Conservation (phyloP, 1,284 basidiomycete species). For the Peniophora sp. region DNA sequence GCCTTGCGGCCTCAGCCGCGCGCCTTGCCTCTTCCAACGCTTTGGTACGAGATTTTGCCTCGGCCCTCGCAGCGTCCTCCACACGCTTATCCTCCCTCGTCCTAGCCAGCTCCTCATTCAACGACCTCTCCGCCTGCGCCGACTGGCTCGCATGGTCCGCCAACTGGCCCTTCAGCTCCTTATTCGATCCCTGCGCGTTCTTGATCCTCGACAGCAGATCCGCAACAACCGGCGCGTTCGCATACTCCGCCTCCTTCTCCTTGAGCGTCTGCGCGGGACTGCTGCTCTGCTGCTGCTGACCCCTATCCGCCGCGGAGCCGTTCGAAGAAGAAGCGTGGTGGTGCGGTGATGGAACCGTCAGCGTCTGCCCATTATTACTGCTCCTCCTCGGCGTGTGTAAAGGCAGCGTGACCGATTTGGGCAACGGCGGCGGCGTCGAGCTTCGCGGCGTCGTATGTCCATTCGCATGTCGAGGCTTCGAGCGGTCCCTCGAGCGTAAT, state of each 20-base stretch:
- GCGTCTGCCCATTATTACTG: slow-evolving; percentile 19
- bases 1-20: slow-evolving; percentile 66
- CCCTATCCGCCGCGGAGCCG: slow-evolving; percentile 17
- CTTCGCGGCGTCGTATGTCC: slow-evolving; percentile 34
- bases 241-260: slow-evolving; percentile 30
- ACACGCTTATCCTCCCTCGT: slow-evolving; percentile 73
- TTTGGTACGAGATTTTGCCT: slow-evolving; percentile 79
- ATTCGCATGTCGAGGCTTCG: slow-evolving; percentile 14
- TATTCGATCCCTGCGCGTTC: slow-evolving; percentile 54
- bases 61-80: slow-evolving; percentile 73
- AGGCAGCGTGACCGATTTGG: slow-evolving; percentile 73
- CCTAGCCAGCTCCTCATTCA: slow-evolving; percentile 69
- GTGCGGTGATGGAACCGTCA: slow-evolving; percentile 17
- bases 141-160: slow-evolving; percentile 57
- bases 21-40: slow-evolving; percentile 83
- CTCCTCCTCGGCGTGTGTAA: slow-evolving; percentile 46
- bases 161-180: slow-evolving; percentile 75
- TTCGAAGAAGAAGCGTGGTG: slow-evolving; percentile 12
- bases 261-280: slow-evolving; percentile 12
- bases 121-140: slow-evolving; percentile 50
- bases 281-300: slow-evolving; percentile 7
- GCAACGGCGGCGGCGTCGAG: slow-evolving; percentile 69
- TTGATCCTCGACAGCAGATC: slow-evolving; percentile 77
- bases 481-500: slow-evolving; percentile 17
- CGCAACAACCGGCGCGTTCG: slow-evolving; percentile 64